Conservation (phyloP, 176 grass and related monocot genomes). For the Carex scoparia region DNA sequence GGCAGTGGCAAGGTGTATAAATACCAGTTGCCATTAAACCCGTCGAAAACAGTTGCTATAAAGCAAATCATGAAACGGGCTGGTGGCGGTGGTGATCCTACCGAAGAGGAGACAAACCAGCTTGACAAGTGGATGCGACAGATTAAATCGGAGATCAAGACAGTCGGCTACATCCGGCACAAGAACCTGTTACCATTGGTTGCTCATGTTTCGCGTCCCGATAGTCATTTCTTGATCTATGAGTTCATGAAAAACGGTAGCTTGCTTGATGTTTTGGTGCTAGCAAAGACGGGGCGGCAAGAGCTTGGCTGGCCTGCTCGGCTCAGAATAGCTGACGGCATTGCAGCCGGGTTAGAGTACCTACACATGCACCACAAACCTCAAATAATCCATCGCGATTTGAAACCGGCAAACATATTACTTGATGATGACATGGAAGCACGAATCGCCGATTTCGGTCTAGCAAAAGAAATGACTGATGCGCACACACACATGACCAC, state of each 20-base stretch:
- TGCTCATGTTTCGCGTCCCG: slow-evolving; percentile 53
- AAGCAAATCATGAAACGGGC: slow-evolving; percentile 56
- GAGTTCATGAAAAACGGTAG: slow-evolving; percentile 91
- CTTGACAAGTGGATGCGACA: slow-evolving; percentile 66
- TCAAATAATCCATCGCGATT: slow-evolving; percentile 76
- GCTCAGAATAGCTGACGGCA: slow-evolving; percentile 50
- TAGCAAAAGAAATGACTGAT: slow-evolving; percentile 64
- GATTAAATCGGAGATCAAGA: slow-evolving; percentile 86
- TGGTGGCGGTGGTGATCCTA: neutral
- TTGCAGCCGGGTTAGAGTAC: slow-evolving; percentile 73
- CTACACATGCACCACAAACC: slow-evolving; percentile 60
- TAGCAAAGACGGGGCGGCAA: neutral
- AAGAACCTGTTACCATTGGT: slow-evolving; percentile 66
- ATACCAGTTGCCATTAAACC: slow-evolving; percentile 31
- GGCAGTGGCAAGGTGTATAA: slow-evolving; percentile 89
- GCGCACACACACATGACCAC: slow-evolving; percentile 38
- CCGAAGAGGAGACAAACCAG: slow-evolving; percentile 31
- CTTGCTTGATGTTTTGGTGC: slow-evolving; percentile 42
- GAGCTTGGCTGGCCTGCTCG: slow-evolving; percentile 47
- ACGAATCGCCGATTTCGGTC: slow-evolving; percentile 73
- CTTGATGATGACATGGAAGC: slow-evolving; percentile 78
- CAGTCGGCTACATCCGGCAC: slow-evolving; percentile 74
- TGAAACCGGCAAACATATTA: slow-evolving; percentile 89
- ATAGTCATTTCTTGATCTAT: slow-evolving; percentile 86
- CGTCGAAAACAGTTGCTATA: slow-evolving; percentile 47